A percentile compares a stretch with the other conserved stretches of the same genome.
phyloP scores from a whole-genome alignment of 306 rosid species.

The Vigna hirtella region DNA sequence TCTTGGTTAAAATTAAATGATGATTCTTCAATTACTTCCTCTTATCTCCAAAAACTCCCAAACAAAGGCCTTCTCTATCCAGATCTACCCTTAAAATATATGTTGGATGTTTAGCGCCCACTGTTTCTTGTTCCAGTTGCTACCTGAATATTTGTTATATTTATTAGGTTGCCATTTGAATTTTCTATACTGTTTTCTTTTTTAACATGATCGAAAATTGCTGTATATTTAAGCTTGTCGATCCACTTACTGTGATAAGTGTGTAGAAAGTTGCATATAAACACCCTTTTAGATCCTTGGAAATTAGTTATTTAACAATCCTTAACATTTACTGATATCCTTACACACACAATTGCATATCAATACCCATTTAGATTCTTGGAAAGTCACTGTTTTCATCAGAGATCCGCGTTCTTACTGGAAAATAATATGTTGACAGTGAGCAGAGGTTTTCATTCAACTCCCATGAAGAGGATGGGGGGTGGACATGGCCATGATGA shows the following conservation, averaged over 20 bases:
- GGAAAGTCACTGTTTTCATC: not conserved
- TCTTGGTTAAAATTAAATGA: not conserved
- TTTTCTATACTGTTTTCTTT: not conserved
- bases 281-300: too few relatives aligned
- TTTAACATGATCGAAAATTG: not conserved
- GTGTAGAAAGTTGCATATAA: too few relatives aligned
- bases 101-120: not conserved
- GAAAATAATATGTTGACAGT: slow-evolving; percentile 46
- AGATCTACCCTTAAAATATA: not conserved
- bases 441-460: slow-evolving; percentile 56
- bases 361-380: not conserved
- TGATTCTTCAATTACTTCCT: not conserved
- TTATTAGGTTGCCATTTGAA: not conserved
- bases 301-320: not conserved
- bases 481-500: slow-evolving; percentile 61
- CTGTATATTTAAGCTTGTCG: not conserved
- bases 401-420: not conserved
- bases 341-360: not conserved
- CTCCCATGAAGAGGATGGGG: slow-evolving; percentile 62
- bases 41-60: not conserved
- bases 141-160: not conserved
- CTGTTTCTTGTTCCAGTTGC: slow-evolving; percentile 7
- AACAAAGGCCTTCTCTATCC: not conserved
- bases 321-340: not conserved
- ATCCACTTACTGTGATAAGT: too few relatives aligned